Conservation (phyloP, 129 eudicot genomes). For the Deinandra increscens region DNA sequence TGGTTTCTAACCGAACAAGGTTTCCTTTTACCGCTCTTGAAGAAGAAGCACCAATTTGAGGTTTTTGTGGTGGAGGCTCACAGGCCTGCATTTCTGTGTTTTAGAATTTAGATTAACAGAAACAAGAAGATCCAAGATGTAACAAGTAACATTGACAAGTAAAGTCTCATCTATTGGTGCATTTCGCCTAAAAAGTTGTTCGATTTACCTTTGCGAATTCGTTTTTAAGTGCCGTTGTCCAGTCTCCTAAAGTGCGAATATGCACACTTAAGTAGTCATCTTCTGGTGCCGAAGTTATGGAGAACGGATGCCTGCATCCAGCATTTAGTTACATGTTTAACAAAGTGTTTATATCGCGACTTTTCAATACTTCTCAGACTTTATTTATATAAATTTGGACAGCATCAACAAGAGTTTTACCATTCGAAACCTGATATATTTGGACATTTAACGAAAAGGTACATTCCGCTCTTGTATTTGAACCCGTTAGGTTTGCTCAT, state of each 20-base stretch:
- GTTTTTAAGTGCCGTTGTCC: conserved; percentile 77
- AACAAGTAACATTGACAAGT: background rate
- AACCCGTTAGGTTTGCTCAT: conserved; percentile 85
- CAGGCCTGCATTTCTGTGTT: conserved; percentile 62
- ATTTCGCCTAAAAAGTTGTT: background rate
- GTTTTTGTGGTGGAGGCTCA: conserved; percentile 46
- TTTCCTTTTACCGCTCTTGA: conserved; percentile 40
- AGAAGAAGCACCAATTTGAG: conserved; percentile 36
- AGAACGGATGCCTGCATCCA: conserved; percentile 91
- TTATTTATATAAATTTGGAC: no score
- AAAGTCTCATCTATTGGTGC: background rate
- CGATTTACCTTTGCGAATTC: conserved; percentile 64
- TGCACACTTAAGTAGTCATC: conserved; percentile 88
- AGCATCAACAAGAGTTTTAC: conserved; percentile 30
- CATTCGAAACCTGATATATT: conserved; percentile 79
- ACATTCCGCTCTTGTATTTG: conserved; percentile 98
- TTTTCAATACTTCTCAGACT: background rate
- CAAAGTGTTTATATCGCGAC: background rate
- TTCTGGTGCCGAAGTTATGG: conserved; percentile 95
- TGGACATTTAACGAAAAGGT: conserved; percentile 91
- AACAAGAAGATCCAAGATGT: no score
- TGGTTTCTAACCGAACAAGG: conserved; percentile 53
- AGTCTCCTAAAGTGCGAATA: conserved; percentile 90
- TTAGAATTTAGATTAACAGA: conserved; percentile 36
- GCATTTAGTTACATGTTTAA: background rate